Evolutionary conservation across 495 filamentous ascomycete species (phyloP).

Genomic region (Delitschia confertaspora): DNA sequence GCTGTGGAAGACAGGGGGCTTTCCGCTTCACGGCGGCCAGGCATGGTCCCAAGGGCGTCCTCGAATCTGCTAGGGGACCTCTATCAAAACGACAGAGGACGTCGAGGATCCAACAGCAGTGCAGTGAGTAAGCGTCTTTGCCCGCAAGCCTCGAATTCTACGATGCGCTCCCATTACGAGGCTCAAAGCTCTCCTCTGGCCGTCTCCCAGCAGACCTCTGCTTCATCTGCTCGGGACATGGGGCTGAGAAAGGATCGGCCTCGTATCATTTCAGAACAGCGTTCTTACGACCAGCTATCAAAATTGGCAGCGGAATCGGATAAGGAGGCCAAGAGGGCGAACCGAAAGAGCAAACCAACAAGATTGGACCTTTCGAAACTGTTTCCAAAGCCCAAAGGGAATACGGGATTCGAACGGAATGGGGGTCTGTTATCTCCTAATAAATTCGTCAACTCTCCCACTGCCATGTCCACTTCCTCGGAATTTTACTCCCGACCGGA

Average conservation of each 20-base stretch:
- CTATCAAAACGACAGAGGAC: constrained; percentile 5
- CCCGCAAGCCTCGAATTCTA: constrained; percentile 25
- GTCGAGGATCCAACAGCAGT: constrained; percentile 16
- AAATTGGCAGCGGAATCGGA: neutral
- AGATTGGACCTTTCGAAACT: constrained; percentile 32
- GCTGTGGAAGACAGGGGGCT: constrained; percentile 16
- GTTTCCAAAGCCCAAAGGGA: constrained; percentile 27
- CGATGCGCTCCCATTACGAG: constrained; percentile 33
- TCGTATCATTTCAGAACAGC: constrained; percentile 13
- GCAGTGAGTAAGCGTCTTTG: constrained; percentile 15
- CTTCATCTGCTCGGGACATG: constrained; percentile 33
- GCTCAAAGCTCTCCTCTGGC: constrained; percentile 27
- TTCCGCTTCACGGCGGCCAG: constrained; percentile 11
- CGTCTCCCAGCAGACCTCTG: constrained; percentile 36
- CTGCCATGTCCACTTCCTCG: constrained; percentile 23
- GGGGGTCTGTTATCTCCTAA: constrained; percentile 26
- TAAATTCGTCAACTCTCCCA: constrained; percentile 30
- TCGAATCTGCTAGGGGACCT: constrained; percentile 25
- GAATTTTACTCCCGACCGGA: constrained; percentile 27
- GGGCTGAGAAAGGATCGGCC: constrained; percentile 29
- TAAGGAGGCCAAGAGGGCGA: constrained; percentile 4
- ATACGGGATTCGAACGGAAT: neutral
- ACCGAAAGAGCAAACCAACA: constrained; percentile 28
- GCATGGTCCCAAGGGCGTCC: constrained; percentile 15
- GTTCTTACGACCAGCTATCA: neutral